Base-by-base conservation (phyloP, 208 protist species). In the Trypanosoma cruzi region DNA sequence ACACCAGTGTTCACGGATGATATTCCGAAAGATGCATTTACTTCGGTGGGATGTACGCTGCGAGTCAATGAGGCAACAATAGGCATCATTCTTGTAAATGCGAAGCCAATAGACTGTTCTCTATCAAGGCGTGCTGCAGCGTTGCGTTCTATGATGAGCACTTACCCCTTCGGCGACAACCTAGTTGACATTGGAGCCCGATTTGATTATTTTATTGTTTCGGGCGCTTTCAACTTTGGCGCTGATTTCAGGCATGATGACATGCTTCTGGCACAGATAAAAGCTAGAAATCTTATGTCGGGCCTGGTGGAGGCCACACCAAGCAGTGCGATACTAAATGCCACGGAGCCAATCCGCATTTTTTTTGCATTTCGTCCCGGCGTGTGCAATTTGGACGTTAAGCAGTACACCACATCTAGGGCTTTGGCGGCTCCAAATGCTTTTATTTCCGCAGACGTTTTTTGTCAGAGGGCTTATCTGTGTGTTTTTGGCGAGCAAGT, bases 201-300 rank as follows among this genome's bases (percentile, higher is more conserved):
- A 10, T 93, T 92, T 59, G 90, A 95, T 64, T 95, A 93, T 66
- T 60, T 90, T 60, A 59, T 95, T 24, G 79, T 87, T 6, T 81
- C 81, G 3, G 85, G 87, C 20, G 64, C 64, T 63, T 92, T 95
- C 60, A 79, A 85, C 54, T 94, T 73, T 63, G 81, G 76, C 24
- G 72, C 64, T 55, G 77, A 79, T 50, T 66, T 64, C 55, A 80
- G 65, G n/a, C 63, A 50, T 14, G 68, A 82, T 3, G 90, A 95
- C 63, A 64, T 76, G 28, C 73, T 95, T 16, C 59, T 81, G 13
- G 49, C 75, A 4, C 80, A 92, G 46, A 91, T 95, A 13, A 70
- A 76, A 18, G 22, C 75, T 0, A 64, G 77, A 52, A 88, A 91
- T 65, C 46, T 93, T 34, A 77, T 93, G 73, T 89, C 81, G 2